A percentile compares a stretch with the other conserved stretches of the same genome.
Evolutionary conservation across 805 yeast genomes (phyloP).

Genomic region (Hanseniaspora hatyaiensis): DNA sequence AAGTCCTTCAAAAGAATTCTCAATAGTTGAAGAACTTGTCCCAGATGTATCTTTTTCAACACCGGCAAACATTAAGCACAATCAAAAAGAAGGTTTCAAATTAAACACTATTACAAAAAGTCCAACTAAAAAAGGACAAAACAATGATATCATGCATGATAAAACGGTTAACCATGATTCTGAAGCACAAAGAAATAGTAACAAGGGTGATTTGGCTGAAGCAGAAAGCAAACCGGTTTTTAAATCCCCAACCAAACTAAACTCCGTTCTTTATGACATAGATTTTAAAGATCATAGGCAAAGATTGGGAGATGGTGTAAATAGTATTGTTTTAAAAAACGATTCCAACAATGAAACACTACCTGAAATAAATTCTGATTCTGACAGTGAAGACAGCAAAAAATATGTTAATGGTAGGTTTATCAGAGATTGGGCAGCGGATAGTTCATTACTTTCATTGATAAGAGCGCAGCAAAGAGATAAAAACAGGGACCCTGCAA

Average conservation of each 20-base stretch:
- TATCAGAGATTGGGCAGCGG: slow-evolving; percentile 41
- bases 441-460: slow-evolving; percentile 36
- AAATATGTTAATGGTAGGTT: slow-evolving; percentile 18
- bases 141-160: neutral
- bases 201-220: neutral
- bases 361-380: slow-evolving; percentile 41
- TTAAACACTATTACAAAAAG: neutral
- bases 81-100: neutral
- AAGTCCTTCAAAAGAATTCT: neutral
- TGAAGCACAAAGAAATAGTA: neutral
- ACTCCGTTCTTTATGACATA: slow-evolving; percentile 23
- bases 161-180: neutral
- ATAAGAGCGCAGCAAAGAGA: slow-evolving; percentile 35
- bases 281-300: slow-evolving; percentile 27
- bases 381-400: slow-evolving; percentile 39
- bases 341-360: slow-evolving; percentile 23
- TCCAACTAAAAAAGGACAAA: neutral
- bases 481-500: slow-evolving; percentile 50
- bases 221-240: neutral
- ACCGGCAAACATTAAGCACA: neutral
- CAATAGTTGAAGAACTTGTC: neutral
- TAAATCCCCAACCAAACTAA: slow-evolving; percentile 5
- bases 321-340: slow-evolving; percentile 11
- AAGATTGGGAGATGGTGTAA: slow-evolving; percentile 20
- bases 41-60: slow-evolving; percentile 8